Conservation (phyloP, 768 basidiomycete species). For the Floccularia luteovirens region DNA sequence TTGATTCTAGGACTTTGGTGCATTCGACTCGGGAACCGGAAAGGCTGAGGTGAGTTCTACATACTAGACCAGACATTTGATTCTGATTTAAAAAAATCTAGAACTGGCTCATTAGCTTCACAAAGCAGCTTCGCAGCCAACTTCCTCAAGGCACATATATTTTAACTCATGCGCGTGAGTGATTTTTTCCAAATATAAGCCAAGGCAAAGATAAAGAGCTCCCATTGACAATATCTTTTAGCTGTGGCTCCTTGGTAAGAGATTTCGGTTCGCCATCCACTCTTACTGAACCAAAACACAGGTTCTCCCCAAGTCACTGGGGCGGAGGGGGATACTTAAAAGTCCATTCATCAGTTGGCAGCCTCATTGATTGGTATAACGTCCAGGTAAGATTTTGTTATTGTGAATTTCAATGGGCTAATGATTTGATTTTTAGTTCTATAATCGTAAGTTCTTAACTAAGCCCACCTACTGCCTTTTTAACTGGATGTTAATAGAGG, state of each 20-base stretch:
- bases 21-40: constrained; percentile 43
- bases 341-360: constrained; percentile 46
- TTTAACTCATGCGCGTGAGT: constrained; percentile 48
- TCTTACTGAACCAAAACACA: constrained; percentile 9
- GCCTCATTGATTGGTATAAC: constrained; percentile 60
- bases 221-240: constrained; percentile 7
- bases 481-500: constrained; percentile 37
- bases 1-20: constrained; percentile 46
- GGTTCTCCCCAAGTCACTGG: constrained; percentile 35
- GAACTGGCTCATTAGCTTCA: constrained; percentile 49
- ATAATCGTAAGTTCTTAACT: constrained; percentile 29
- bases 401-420: constrained; percentile 2
- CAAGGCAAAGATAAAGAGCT: neutral
- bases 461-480: constrained; percentile 1
- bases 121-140: constrained; percentile 35
- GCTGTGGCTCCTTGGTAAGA: constrained; percentile 42
- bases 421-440: constrained; percentile 21
- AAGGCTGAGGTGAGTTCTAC: constrained; percentile 34
- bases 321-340: constrained; percentile 47
- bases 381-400: constrained; percentile 29
- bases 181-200: neutral
- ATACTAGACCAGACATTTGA: neutral
- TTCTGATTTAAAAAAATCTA: constrained; percentile 8
- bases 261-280: neutral
- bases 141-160: constrained; percentile 44